Evolutionary conservation across 2,329 filamentous ascomycete genomes (phyloP).

Genomic region (Dactylellina sp.): DNA sequence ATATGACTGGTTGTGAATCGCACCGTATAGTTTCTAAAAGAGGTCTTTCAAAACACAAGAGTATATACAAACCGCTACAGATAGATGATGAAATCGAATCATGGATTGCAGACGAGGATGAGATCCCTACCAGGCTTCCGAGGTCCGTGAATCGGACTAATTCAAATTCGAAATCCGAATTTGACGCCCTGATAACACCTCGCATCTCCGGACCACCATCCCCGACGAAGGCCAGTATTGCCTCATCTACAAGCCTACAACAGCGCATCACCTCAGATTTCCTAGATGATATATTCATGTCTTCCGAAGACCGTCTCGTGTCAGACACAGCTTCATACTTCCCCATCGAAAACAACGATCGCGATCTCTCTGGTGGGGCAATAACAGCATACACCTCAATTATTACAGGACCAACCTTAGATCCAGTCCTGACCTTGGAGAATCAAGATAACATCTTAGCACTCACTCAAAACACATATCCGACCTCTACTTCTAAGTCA

Average conservation of each 20-base stretch:
- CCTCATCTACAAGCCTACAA: constrained; percentile 26
- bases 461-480: constrained; percentile 31
- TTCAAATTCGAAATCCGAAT: constrained; percentile 13
- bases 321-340: constrained; percentile 23
- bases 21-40: constrained; percentile 28
- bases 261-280: constrained; percentile 43
- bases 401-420: constrained; percentile 33
- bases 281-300: constrained; percentile 27
- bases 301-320: constrained; percentile 36
- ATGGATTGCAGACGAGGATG: constrained; percentile 51
- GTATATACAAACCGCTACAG: constrained; percentile 9
- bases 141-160: not conserved
- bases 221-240: constrained; percentile 27
- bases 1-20: constrained; percentile 40
- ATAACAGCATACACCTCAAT: constrained; percentile 46
- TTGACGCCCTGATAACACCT: not conserved
- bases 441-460: constrained; percentile 48
- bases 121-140: constrained; percentile 30
- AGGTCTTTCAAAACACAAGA: constrained; percentile 12
- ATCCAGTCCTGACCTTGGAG: constrained; percentile 47
- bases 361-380: constrained; percentile 28
- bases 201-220: constrained; percentile 14
- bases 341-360: constrained; percentile 20
- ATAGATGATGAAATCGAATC: constrained; percentile 6
- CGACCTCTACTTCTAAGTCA: constrained; percentile 12